Conservation (phyloP, 2,329 filamentous ascomycete species). For the Talaromyces sp. region DNA sequence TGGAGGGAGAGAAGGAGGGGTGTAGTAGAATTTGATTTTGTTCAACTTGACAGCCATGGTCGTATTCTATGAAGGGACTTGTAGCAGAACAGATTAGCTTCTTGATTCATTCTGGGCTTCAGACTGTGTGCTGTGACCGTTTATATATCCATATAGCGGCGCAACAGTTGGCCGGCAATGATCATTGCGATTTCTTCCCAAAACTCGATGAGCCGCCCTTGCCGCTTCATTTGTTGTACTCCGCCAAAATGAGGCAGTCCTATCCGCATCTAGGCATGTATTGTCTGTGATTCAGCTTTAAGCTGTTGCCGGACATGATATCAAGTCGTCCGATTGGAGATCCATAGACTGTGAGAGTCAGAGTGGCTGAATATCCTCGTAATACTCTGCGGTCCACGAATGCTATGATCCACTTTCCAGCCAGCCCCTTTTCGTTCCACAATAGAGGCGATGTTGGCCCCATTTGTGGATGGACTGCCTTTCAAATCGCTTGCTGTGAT, state of each 20-base stretch:
- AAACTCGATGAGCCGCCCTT: background rate
- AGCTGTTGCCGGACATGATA: background rate
- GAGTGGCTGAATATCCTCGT: background rate
- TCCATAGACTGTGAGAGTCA: background rate
- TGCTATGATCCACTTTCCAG: background rate
- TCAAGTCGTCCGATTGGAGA: background rate
- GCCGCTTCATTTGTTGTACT: background rate
- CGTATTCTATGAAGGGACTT: background rate
- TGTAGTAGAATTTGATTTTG: slow-evolving; percentile 8
- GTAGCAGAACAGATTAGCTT: background rate
- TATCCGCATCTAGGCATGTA: background rate
- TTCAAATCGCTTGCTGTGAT: background rate
- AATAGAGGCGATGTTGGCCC: background rate
- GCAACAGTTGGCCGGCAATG: background rate
- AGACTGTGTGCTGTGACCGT: background rate
- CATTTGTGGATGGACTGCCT: background rate
- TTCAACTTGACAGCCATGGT: slow-evolving; percentile 3
- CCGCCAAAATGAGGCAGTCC: slow-evolving; percentile 4
- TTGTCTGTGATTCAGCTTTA: background rate
- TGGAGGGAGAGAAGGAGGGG: slow-evolving; percentile 8
- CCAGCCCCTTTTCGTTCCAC: background rate
- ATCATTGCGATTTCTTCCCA: background rate
- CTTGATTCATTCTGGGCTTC: background rate
- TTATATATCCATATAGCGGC: slow-evolving; percentile 2
- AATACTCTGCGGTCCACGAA: background rate